Evolutionary conservation across 495 filamentous ascomycete genomes (phyloP), one percentile per base, ranked within the genome.

Genomic region (Daldinia bambusicola): DNA sequence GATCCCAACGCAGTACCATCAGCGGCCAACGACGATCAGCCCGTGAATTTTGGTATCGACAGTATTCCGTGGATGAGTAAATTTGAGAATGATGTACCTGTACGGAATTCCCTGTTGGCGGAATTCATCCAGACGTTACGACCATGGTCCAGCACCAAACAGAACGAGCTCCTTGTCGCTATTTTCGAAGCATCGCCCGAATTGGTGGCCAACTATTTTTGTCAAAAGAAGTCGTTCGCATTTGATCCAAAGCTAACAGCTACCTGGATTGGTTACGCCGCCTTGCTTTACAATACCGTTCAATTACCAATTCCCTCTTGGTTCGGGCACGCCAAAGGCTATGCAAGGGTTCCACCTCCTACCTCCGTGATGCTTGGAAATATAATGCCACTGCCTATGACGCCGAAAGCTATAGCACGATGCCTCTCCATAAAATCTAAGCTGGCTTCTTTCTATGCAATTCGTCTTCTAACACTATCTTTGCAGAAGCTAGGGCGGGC

Each of bases 221-320:
- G 87, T 55, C 89, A 86, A 75, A 93, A 91, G 76, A 89, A 89
- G 45, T 86, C 88, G 72, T 97, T 98, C 77, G 85, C 89, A 4
- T 92, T 96, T 55, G 96, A 98, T 30, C 94, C 95, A 0, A 98
- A 97, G 74, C 83, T 94, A 9, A 93, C 93, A 0, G 85, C 92
- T 0, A 95, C 94, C 4, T 99, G 95, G 95, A 90, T 98, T 71
- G 94, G 94, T 18, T 97, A 94, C 75, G 93, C 92, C 2, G 86
- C 93, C 0, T 92, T 98, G 60, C 79, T 99, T 5, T 94, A 95
- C 76, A 91, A 90, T 22, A 84, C 86, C 0, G 86, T 98, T 6
- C 85, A 90, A 60, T 77, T 97, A 22, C 89, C 91, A 12, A 81
- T 96, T 50, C 93, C 93, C 13, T 70, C 80, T 7, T 87, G 85